phyloP scores from a whole-genome alignment of 495 filamentous ascomycete genomes.

The Trichoderma asperelloides region DNA sequence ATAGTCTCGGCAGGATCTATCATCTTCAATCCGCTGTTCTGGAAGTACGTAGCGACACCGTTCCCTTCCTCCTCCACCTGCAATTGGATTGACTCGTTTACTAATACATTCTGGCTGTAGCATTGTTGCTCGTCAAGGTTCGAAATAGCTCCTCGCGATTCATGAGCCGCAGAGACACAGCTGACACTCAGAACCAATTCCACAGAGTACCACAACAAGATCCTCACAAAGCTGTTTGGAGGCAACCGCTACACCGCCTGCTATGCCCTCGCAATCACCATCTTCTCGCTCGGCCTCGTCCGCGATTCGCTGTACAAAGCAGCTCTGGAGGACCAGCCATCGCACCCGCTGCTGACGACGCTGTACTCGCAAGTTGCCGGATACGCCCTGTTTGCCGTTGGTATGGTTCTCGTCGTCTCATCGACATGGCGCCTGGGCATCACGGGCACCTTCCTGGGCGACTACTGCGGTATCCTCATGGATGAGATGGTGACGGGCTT shows the following conservation, averaged over 20 bases:
- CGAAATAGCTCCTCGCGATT: slow-evolving; percentile 12
- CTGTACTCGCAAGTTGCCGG: slow-evolving; percentile 47
- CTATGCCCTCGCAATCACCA: slow-evolving; percentile 79
- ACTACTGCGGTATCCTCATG: slow-evolving; percentile 99
- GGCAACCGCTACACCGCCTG: slow-evolving; percentile 73
- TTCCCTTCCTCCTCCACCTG: neutral
- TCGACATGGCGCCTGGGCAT: slow-evolving; percentile 90
- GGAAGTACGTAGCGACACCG: slow-evolving; percentile 51
- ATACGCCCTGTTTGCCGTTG: slow-evolving; percentile 58
- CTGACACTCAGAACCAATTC: neutral
- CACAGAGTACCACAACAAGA: slow-evolving; percentile 81
- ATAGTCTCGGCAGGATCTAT: slow-evolving; percentile 59
- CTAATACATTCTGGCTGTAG: slow-evolving; percentile 30
- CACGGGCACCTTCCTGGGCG: slow-evolving; percentile 93
- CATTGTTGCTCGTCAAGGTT: slow-evolving; percentile 60
- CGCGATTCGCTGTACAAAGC: slow-evolving; percentile 71
- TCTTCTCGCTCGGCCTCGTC: slow-evolving; percentile 85
- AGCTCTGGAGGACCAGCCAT: slow-evolving; percentile 70
- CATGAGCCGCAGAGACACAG: neutral
- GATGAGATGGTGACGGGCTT: slow-evolving; percentile 86
- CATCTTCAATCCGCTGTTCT: slow-evolving; percentile 70
- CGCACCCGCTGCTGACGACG: slow-evolving; percentile 51
- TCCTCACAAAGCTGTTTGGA: slow-evolving; percentile 77
- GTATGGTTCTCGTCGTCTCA: slow-evolving; percentile 78
- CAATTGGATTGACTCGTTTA: neutral